These are phyloP conservation scores for Sphaerulina vaccinii DNA, from an alignment of 2,329 filamentous ascomycete species.

Conservation along the genomic window DNA sequence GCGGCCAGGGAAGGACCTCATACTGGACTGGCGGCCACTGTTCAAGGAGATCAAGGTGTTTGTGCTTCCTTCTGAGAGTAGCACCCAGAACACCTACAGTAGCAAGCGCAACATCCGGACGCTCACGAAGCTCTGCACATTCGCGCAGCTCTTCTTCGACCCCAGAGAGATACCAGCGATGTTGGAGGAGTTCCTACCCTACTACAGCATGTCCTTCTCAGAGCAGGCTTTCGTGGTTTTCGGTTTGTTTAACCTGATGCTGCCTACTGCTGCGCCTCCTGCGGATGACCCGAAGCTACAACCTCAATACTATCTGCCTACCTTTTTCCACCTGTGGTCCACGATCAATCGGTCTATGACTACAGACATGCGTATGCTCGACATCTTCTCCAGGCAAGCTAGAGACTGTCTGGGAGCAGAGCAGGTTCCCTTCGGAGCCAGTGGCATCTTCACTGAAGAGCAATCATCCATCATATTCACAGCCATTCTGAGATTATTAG, in stretches of 20 bases:
- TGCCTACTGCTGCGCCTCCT: slow-evolving; percentile 79
- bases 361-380: slow-evolving; percentile 83
- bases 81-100: slow-evolving; percentile 56
- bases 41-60: slow-evolving; percentile 91
- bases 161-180: slow-evolving; percentile 78
- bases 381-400: slow-evolving; percentile 83
- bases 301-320: slow-evolving; percentile 85
- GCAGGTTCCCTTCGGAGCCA: slow-evolving; percentile 76
- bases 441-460: slow-evolving; percentile 88
- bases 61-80: slow-evolving; percentile 79
- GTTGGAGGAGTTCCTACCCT: slow-evolving; percentile 51
- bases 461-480: slow-evolving; percentile 94
- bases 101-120: slow-evolving; percentile 67
- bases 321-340: slow-evolving; percentile 95
- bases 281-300: slow-evolving; percentile 71
- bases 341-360: slow-evolving; percentile 84
- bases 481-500: slow-evolving; percentile 79
- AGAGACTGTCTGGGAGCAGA: slow-evolving; percentile 74
- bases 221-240: slow-evolving; percentile 92
- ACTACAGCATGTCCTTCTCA: slow-evolving; percentile 89
- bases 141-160: slow-evolving; percentile 90
- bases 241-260: slow-evolving; percentile 78
- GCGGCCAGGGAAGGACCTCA: slow-evolving; percentile 83
- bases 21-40: slow-evolving; percentile 86
- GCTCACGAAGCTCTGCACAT: slow-evolving; percentile 83